Percentiles rank a stretch among this genome's conserved stretches.
These are phyloP conservation scores for Fusarium virguliforme DNA, from an alignment of 2,329 filamentous ascomycete genomes.

Conservation along the genomic window DNA sequence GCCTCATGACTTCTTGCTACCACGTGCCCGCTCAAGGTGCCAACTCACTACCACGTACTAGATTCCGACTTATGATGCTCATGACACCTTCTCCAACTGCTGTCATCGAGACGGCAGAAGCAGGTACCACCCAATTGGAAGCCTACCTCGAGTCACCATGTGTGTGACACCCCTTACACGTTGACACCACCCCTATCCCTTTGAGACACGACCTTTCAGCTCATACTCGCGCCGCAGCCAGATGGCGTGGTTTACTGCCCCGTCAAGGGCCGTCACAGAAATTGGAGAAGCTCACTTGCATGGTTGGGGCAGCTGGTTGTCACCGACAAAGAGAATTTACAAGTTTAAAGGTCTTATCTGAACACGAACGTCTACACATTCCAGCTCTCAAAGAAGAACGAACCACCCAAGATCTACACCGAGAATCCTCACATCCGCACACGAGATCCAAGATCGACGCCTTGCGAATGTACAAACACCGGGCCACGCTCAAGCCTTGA, in stretches of 20 bases:
- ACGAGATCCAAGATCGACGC: not conserved
- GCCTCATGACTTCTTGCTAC: conserved; percentile 9
- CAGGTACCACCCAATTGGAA: not conserved
- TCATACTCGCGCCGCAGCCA: not conserved
- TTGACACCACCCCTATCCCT: not conserved
- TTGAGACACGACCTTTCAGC: not conserved
- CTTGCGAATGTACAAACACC: not conserved
- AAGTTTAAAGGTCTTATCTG: conserved; percentile 17
- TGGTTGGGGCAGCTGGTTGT: not conserved
- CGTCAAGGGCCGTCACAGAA: not conserved
- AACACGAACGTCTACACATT: conserved; percentile 13
- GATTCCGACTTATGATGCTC: conserved; percentile 1
- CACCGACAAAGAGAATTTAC: not conserved
- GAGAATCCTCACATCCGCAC: not conserved
- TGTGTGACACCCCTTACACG: conserved; percentile 8
- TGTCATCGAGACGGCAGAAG: not conserved
- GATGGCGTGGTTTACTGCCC: not conserved
- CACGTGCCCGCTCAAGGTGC: not conserved
- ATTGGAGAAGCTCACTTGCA: not conserved
- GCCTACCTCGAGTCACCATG: not conserved
- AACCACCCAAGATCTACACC: not conserved
- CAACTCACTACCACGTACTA: not conserved
- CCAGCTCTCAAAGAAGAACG: not conserved
- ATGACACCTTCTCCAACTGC: not conserved
- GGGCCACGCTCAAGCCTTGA: conserved; percentile 29